Conservation (phyloP, 257 asterid genomes). For the Fraxinus anomala region DNA sequence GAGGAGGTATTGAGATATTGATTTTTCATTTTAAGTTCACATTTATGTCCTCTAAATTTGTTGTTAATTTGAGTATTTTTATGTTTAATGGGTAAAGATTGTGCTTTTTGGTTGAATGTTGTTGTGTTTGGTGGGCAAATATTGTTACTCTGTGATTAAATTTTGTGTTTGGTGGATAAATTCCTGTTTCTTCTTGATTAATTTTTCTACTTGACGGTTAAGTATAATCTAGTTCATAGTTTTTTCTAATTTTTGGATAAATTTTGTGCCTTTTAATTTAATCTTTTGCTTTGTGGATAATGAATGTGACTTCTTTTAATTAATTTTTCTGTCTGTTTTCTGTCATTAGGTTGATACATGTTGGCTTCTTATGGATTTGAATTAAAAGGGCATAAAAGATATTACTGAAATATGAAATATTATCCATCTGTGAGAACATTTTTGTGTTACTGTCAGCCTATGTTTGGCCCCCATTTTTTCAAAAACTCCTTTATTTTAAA, state of each 20-base stretch:
- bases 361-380: not conserved
- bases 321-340: not conserved
- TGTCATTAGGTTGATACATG: not conserved
- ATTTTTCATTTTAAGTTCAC: not conserved
- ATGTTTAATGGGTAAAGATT: not conserved
- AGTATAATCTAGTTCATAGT: not conserved
- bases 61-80: not conserved
- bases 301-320: not conserved
- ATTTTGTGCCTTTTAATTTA: not conserved
- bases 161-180: slow-evolving; percentile 10
- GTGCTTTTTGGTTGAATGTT: slow-evolving; percentile 17
- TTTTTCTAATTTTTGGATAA: not conserved
- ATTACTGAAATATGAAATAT: not conserved
- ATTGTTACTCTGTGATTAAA: not conserved
- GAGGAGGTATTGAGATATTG: slow-evolving; percentile 63
- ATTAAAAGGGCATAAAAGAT: not conserved
- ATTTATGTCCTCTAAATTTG: not conserved
- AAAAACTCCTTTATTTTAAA: too few relatives aligned
- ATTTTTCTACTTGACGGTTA: not conserved
- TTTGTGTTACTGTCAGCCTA: not conserved
- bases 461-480: too few relatives aligned
- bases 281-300: not conserved
- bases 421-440: not conserved
- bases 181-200: not conserved
- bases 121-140: slow-evolving; percentile 1